Evolutionary conservation across 2,329 filamentous ascomycete species (phyloP).

Genomic region (Exophiala bonariae): DNA sequence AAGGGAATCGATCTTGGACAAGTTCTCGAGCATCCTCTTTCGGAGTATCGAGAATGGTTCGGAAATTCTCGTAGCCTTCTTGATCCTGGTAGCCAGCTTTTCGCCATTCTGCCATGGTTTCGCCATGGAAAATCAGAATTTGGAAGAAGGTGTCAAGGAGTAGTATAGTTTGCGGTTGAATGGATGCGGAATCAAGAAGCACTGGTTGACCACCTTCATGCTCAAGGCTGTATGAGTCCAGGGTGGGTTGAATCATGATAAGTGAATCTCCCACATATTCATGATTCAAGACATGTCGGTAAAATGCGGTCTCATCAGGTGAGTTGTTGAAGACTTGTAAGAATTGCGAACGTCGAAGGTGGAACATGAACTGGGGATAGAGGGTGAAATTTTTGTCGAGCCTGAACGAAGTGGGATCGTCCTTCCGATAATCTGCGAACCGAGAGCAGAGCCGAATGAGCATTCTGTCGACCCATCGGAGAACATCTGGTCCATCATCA

Average conservation of each 20-base stretch:
- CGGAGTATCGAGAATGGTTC: slow-evolving; percentile 79
- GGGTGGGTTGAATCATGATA: slow-evolving; percentile 97
- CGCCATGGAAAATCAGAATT: slow-evolving; percentile 97
- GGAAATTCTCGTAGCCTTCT: slow-evolving; percentile 97
- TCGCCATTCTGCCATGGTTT: slow-evolving; percentile 96
- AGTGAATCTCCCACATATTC: slow-evolving; percentile 96
- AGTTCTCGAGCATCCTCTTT: slow-evolving; percentile 97
- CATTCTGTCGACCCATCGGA: slow-evolving; percentile 98
- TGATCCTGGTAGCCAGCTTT: slow-evolving; percentile 98
- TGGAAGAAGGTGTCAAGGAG: slow-evolving; percentile 99
- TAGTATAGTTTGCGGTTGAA: slow-evolving; percentile 89
- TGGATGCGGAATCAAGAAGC: slow-evolving; percentile 93
- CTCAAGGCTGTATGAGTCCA: slow-evolving; percentile 96
- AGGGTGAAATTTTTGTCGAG: slow-evolving; percentile 98
- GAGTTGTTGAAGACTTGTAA: slow-evolving; percentile 99
- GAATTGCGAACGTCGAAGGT: slow-evolving; percentile 94
- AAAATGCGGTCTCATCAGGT: slow-evolving; percentile 98
- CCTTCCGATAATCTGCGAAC: slow-evolving; percentile 97
- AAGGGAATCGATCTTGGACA: slow-evolving; percentile 95
- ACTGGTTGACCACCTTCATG: slow-evolving; percentile 91
- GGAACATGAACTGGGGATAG: slow-evolving; percentile 99
- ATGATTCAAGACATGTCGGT: slow-evolving; percentile 93
- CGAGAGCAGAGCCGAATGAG: slow-evolving; percentile 92
- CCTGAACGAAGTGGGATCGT: slow-evolving; percentile 94
- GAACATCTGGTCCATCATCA: slow-evolving; percentile 95